Conservation (phyloP, 495 filamentous ascomycete species). For the Neurospora sublineolata region DNA sequence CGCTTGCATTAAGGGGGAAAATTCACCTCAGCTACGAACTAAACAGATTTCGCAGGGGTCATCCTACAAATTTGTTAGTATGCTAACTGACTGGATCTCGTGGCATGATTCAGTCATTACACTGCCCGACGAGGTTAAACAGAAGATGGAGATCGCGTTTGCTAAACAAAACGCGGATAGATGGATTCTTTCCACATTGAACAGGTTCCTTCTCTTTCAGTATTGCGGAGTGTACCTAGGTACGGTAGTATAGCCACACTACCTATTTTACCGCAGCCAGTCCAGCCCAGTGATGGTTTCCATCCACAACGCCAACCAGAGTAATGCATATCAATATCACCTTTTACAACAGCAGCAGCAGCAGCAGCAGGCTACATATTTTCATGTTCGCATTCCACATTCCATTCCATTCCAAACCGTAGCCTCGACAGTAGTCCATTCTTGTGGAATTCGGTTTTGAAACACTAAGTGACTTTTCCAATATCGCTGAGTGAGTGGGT, state of each 20-base stretch:
- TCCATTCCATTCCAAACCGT: background rate
- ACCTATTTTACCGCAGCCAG: too few species aligned
- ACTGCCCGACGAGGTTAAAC: background rate
- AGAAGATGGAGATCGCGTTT: background rate
- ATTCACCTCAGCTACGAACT: background rate
- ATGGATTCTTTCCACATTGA: too few species aligned
- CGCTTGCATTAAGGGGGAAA: background rate
- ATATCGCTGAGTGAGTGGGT: background rate
- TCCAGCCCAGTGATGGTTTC: background rate
- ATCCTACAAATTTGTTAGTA: background rate
- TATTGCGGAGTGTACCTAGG: too few species aligned
- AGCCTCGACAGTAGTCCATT: background rate
- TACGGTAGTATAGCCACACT: too few species aligned
- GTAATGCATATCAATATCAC: background rate
- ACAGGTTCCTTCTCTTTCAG: too few species aligned
- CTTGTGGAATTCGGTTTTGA: background rate
- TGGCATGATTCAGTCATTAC: background rate
- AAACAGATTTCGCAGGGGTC: background rate
- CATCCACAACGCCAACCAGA: background rate
- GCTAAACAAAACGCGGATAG: too few species aligned
- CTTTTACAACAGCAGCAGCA: too few species aligned
- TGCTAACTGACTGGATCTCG: background rate
- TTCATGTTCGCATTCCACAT: too few species aligned
- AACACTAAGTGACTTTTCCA: background rate
- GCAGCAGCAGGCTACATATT: too few species aligned